phyloP scores from a whole-genome alignment of 352 stramenopile genomes.

The Lagenidium giganteum region DNA sequence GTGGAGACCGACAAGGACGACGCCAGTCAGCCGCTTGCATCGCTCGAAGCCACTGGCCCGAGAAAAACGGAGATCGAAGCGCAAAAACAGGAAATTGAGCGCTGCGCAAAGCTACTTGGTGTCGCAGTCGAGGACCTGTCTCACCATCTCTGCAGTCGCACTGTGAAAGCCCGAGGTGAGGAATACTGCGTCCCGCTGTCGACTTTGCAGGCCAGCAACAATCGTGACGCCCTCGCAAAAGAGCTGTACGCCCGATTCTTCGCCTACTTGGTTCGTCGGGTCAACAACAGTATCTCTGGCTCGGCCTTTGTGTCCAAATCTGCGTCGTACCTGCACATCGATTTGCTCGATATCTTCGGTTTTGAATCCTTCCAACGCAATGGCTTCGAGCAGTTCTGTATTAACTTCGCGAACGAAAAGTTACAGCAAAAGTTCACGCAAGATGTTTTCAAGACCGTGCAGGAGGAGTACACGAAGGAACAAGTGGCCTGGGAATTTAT shows the following conservation, averaged over 20 bases:
- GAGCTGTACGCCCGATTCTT: slow-evolving; percentile 95
- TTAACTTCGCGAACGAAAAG: slow-evolving; percentile 96
- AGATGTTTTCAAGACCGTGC: slow-evolving; percentile 85
- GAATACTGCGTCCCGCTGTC: slow-evolving; percentile 80
- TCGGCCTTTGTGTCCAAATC: slow-evolving; percentile 23
- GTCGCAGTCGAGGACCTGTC: slow-evolving; percentile 57
- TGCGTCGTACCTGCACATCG: slow-evolving; percentile 81
- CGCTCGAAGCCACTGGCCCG: slow-evolving; percentile 18
- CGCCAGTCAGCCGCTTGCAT: slow-evolving; percentile 60
- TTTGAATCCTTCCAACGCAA: slow-evolving; percentile 95
- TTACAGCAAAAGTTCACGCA: slow-evolving; percentile 90
- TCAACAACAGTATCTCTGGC: slow-evolving; percentile 82
- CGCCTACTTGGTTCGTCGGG: slow-evolving; percentile 88
- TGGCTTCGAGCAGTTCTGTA: slow-evolving; percentile 95
- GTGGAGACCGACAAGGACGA: slow-evolving; percentile 74
- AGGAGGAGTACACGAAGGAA: slow-evolving; percentile 78
- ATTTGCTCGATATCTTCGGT: slow-evolving; percentile 96
- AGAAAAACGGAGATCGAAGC: slow-evolving; percentile 32
- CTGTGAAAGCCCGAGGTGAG: slow-evolving; percentile 75
- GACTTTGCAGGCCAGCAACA: slow-evolving; percentile 68
- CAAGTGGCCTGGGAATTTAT: slow-evolving; percentile 76
- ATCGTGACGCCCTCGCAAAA: slow-evolving; percentile 93
- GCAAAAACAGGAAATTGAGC: slow-evolving; percentile 57
- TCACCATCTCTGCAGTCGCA: slow-evolving; percentile 75
- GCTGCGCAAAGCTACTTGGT: slow-evolving; percentile 58